phyloP scores from a whole-genome alignment of 768 basidiomycete genomes.

The Tulasnella sp. region DNA sequence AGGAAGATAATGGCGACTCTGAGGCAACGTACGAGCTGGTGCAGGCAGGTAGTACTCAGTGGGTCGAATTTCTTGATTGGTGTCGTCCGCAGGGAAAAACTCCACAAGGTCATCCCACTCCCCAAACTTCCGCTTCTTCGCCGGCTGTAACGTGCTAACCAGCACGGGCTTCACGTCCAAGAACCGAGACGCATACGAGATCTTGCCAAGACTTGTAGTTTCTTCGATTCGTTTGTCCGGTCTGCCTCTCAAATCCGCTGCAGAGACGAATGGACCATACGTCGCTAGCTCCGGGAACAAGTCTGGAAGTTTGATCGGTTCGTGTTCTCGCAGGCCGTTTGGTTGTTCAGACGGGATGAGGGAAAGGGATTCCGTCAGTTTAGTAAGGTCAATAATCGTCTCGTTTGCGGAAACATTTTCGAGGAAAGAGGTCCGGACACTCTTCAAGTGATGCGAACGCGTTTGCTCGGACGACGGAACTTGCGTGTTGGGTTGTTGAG shows the following conservation, averaged over 20 bases:
- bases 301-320: conserved; percentile 32
- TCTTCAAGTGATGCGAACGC: background rate
- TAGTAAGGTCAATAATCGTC: conserved; percentile 17
- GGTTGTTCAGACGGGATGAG: background rate
- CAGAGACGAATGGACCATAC: conserved; percentile 29
- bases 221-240: conserved; percentile 65
- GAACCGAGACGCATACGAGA: conserved; percentile 62
- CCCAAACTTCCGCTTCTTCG: conserved; percentile 55
- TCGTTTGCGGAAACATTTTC: conserved; percentile 10
- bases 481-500: background rate
- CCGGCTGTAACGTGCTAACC: conserved; percentile 71
- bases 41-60: conserved; percentile 15
- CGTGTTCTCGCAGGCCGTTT: background rate
- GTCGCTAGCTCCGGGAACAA: conserved; percentile 71
- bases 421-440: conserved; percentile 18
- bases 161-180: conserved; percentile 77
- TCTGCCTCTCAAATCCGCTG: conserved; percentile 34
- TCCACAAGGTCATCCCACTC: conserved; percentile 46
- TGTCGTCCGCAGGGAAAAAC: conserved; percentile 19
- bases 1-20: background rate
- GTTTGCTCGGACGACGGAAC: background rate
- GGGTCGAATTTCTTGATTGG: conserved; percentile 12
- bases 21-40: conserved; percentile 18
- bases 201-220: conserved; percentile 49
- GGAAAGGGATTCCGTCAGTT: conserved; percentile 13